phyloP scores from a whole-genome alignment of 1,139 yeast species.

The Candida sp. region DNA sequence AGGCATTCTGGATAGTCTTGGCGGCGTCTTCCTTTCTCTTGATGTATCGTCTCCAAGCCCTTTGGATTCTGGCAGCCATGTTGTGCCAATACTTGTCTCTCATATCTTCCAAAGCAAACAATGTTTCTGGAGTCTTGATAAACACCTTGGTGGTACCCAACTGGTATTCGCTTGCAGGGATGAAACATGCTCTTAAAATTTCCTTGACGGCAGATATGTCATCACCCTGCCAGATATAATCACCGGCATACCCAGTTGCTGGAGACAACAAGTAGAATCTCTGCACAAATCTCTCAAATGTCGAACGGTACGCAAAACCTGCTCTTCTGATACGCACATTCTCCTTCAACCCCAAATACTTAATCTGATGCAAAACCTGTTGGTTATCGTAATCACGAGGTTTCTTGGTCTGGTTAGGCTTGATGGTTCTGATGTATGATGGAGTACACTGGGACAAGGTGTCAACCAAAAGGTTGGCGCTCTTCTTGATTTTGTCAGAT shows the following conservation, averaged over 20 bases:
- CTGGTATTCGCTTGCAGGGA: constrained; percentile 85
- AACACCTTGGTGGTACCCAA: constrained; percentile 95
- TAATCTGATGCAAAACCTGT: constrained; percentile 95
- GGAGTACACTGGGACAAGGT: constrained; percentile 92
- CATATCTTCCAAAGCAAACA: constrained; percentile 95
- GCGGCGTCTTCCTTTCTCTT: constrained; percentile 91
- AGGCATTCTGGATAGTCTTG: constrained; percentile 78
- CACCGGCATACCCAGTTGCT: constrained; percentile 97
- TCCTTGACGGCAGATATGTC: constrained; percentile 79
- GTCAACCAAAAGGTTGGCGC: constrained; percentile 91
- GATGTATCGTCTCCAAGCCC: constrained; percentile 92
- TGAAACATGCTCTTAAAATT: constrained; percentile 79
- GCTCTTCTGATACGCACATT: constrained; percentile 98
- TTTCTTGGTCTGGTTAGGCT: constrained; percentile 93
- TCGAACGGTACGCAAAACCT: constrained; percentile 98
- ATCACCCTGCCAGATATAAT: constrained; percentile 94
- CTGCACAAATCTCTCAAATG: constrained; percentile 97
- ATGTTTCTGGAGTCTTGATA: constrained; percentile 96
- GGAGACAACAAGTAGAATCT: constrained; percentile 89
- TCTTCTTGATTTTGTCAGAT: constrained; percentile 89
- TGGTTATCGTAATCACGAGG: constrained; percentile 89
- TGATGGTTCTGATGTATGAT: constrained; percentile 96
- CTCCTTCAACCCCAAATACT: constrained; percentile 95
- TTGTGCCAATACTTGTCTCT: constrained; percentile 98
- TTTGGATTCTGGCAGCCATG: constrained; percentile 97